Evolutionary conservation across 805 yeast species (phyloP), one percentile per base, ranked within the genome.

Genomic region (Starmerella sirachaensis): DNA sequence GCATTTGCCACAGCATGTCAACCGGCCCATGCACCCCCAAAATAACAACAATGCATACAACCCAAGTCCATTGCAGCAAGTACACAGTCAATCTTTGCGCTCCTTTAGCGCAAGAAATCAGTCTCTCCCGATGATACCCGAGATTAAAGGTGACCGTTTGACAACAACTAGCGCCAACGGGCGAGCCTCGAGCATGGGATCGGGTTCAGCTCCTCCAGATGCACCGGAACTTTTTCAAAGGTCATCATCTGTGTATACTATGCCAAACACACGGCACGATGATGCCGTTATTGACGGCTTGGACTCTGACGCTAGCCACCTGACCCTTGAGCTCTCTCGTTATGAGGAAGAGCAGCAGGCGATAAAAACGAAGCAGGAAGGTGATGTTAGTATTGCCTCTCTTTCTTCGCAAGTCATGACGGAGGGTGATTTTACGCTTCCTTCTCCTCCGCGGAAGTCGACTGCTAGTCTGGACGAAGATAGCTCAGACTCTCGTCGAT

Each of bases 271-370:
- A n/a, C n/a, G n/a, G n/a, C n/a, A n/a, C 12, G 23, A 17, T 19
- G 12, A 18, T 16, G 21, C 27, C 18, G 30, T 40, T 6, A 43
- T 59, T 25, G 58, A 53, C 11, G 51, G 54, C 14, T 47, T 61
- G 25, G 59, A 56, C 12, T 51, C 44, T 2, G 66, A 61, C 31
- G 63, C 63, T 18, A 52, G 53, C 33, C 55, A 56, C 18, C 46
- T 61, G 29, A 57, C 65, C 1, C 36, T 52, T 17, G 57, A 56
- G 10, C 45, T 59, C 10, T 36, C 28, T 23, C 32, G 31, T 1
- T 29, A 35, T 11, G 42, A 47, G 27, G 46, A 40, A 16, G 35
- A 37, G 19, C 34, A 30, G 10, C 29, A 24, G 25, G 26, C 22
- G 12, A n/a, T n/a, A n/a, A 16, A 29, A 3, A n/a, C 20, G 12